A percentile compares a stretch with the other conserved stretches of the same genome.
Evolutionary conservation across 1,139 yeast genomes (phyloP).

Genomic region (Komagataea norvegica): DNA sequence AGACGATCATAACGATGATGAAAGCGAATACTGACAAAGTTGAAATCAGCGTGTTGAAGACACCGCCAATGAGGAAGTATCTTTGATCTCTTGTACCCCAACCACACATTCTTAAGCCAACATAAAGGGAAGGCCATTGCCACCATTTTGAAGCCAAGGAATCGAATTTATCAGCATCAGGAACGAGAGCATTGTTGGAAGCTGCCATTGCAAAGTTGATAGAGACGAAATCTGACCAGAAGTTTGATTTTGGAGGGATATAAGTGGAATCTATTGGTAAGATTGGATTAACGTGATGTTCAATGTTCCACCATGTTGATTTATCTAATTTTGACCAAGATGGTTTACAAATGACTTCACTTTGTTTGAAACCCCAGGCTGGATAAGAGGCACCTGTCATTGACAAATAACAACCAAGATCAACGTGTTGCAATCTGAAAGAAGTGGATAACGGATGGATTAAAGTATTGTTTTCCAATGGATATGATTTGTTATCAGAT

Average conservation of each 20-base stretch:
- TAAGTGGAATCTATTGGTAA: conserved; percentile 41
- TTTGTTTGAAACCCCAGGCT: conserved; percentile 78
- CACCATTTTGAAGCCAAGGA: conserved; percentile 66
- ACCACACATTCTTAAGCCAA: conserved; percentile 66
- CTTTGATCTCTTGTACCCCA: conserved; percentile 50
- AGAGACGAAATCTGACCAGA: conserved; percentile 66
- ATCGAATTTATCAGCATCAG: conserved; percentile 67
- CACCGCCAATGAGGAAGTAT: conserved; percentile 63
- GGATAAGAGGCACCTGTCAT: conserved; percentile 71
- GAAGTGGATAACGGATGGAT: conserved; percentile 69
- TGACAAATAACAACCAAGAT: conserved; percentile 66
- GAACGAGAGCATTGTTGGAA: conserved; percentile 68
- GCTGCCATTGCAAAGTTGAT: conserved; percentile 76
- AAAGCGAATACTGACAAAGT: conserved; percentile 33
- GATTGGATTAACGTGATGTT: conserved; percentile 52
- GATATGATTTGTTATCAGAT: conserved; percentile 42
- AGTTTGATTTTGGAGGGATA: conserved; percentile 60
- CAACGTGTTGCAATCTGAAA: conserved; percentile 58
- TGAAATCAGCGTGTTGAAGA: conserved; percentile 62
- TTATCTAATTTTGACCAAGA: conserved; percentile 50
- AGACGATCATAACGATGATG: conserved; percentile 33
- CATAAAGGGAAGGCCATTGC: conserved; percentile 70
- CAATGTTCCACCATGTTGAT: conserved; percentile 79
- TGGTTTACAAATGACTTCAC: conserved; percentile 68
- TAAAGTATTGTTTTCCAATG: conserved; percentile 36